Conservation (phyloP, 2,329 filamentous ascomycete species). For the Zymoseptoria brevis region DNA sequence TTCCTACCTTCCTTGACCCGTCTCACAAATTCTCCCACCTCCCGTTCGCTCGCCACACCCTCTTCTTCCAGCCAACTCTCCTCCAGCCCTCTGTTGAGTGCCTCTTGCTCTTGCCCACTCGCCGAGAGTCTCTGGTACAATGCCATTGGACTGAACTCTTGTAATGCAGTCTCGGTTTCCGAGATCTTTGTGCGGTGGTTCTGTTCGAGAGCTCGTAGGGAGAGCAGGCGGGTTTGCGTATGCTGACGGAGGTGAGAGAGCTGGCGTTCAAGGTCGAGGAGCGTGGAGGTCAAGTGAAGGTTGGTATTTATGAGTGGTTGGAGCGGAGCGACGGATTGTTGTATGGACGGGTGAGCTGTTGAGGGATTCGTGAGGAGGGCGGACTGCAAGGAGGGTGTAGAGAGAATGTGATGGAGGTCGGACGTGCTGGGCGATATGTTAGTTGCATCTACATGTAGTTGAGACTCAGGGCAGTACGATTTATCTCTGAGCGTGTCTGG, state of each 20-base stretch:
- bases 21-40: constrained; percentile 76
- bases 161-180: constrained; percentile 78
- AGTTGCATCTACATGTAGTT: constrained; percentile 1
- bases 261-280: constrained; percentile 53
- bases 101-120: constrained; percentile 73
- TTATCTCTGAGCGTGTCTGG: constrained; percentile 71
- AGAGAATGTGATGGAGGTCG: constrained; percentile 64
- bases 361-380: constrained; percentile 62
- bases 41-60: constrained; percentile 62
- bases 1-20: constrained; percentile 73
- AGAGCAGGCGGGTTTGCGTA: constrained; percentile 72
- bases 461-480: constrained; percentile 50
- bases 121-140: constrained; percentile 75
- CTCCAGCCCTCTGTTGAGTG: constrained; percentile 72
- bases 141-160: constrained; percentile 76
- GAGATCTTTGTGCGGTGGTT: constrained; percentile 83
- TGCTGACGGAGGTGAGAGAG: constrained; percentile 56
- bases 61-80: constrained; percentile 79
- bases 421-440: constrained; percentile 52
- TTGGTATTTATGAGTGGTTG: constrained; percentile 61
- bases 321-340: constrained; percentile 57
- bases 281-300: constrained; percentile 56
- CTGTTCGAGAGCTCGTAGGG: constrained; percentile 80
- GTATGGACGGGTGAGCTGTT: constrained; percentile 64
- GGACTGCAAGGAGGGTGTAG: constrained; percentile 57